Percentiles rank a stretch among this genome's conserved stretches.
phyloP scores from a whole-genome alignment of 2,329 filamentous ascomycete species.

The Cryphonectria japonica region DNA sequence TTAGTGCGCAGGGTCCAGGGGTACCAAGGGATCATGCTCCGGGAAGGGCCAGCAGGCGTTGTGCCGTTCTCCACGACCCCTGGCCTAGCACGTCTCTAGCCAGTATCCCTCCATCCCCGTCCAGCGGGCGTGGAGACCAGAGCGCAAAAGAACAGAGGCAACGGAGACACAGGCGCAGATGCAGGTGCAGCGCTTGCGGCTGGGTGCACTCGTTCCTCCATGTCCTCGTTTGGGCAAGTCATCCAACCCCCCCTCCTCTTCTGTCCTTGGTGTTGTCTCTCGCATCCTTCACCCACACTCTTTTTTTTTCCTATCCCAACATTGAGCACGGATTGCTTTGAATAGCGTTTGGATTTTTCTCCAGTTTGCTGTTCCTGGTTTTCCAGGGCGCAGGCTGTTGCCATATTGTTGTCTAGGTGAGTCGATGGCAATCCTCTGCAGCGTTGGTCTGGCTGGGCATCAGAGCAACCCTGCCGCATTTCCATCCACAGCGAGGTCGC shows the following conservation, averaged over 20 bases:
- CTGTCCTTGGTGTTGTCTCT: slow-evolving; percentile 5
- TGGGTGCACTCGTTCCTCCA: slow-evolving; percentile 7
- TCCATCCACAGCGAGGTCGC: background rate
- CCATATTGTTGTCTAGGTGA: slow-evolving; percentile 43
- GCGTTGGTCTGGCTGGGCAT: slow-evolving; percentile 1
- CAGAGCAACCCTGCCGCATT: slow-evolving; percentile 3
- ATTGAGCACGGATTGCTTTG: slow-evolving; percentile 23
- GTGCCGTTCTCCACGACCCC: background rate
- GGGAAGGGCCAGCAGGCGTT: slow-evolving; percentile 1
- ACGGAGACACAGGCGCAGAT: slow-evolving; percentile 9
- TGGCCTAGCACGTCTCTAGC: background rate
- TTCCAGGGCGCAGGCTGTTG: slow-evolving; percentile 52
- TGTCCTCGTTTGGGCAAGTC: slow-evolving; percentile 18
- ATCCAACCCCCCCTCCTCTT: slow-evolving; percentile 7
- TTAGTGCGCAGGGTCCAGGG: slow-evolving; percentile 25
- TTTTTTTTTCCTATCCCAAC: slow-evolving; percentile 39
- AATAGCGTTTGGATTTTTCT: slow-evolving; percentile 34
- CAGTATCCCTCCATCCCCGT: slow-evolving; percentile 1
- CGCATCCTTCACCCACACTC: slow-evolving; percentile 41
- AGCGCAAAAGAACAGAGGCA: background rate
- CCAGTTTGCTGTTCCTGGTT: slow-evolving; percentile 49
- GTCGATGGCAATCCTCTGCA: slow-evolving; percentile 29
- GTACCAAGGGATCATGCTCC: background rate
- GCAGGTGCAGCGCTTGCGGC: slow-evolving; percentile 12
- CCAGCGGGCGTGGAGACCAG: slow-evolving; percentile 1